Percentiles rank a stretch among this genome's conserved stretches.
phyloP scores from a whole-genome alignment of 805 yeast genomes.

The Wickerhamiella allomyrinae region DNA sequence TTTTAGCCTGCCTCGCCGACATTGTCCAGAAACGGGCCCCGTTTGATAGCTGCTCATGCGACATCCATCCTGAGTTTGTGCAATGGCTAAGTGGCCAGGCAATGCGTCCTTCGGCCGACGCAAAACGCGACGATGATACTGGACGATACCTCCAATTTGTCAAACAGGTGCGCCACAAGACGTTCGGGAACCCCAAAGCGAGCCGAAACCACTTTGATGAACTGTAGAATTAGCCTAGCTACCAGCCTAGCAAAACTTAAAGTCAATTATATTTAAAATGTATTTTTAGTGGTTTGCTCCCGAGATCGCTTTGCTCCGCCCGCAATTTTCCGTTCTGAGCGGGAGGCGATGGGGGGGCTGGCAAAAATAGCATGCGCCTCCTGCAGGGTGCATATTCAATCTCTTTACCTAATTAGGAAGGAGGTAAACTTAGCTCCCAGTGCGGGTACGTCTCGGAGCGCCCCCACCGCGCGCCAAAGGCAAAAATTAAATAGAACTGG shows the following conservation, averaged over 20 bases:
- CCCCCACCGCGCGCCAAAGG: too few relatives aligned
- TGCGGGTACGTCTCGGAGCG: too few relatives aligned
- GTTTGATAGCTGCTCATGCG: conserved; percentile 20
- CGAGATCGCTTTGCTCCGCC: too few relatives aligned
- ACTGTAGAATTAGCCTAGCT: too few relatives aligned
- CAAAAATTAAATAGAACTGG: too few relatives aligned
- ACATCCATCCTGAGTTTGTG: conserved; percentile 33
- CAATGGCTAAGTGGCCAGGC: conserved; percentile 46
- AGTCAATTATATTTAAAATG: too few relatives aligned
- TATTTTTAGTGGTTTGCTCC: too few relatives aligned
- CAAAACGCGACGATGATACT: neutral
- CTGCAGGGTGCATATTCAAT: too few relatives aligned
- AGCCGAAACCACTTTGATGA: conserved; percentile 6
- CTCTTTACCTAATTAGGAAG: conserved; percentile 3
- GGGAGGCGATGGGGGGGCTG: too few relatives aligned
- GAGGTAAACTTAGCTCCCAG: neutral
- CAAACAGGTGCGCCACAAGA: conserved; percentile 6
- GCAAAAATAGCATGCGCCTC: too few relatives aligned
- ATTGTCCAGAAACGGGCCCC: conserved; percentile 6
- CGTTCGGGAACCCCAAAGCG: conserved; percentile 11
- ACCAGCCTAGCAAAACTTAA: too few relatives aligned
- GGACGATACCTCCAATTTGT: neutral
- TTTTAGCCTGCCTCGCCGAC: conserved; percentile 3
- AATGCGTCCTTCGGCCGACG: conserved; percentile 1
- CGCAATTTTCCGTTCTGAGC: too few relatives aligned